Evolutionary conservation across 2,329 filamentous ascomycete genomes (phyloP).

Genomic region (Pezicula carpinea): DNA sequence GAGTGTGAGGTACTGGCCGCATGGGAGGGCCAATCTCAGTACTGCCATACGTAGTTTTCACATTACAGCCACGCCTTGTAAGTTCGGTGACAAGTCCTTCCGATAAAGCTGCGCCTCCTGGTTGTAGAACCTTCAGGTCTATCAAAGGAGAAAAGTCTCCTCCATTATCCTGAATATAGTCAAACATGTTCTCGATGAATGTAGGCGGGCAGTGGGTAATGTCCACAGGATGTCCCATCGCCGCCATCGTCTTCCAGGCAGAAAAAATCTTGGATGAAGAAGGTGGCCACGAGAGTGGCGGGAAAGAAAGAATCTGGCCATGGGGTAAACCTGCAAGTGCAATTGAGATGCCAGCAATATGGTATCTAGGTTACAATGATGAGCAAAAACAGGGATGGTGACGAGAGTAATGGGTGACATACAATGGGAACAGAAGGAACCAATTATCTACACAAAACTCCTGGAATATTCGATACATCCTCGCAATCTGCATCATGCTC

Average conservation of each 20-base stretch:
- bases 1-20: constrained; percentile 25
- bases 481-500: constrained; percentile 30
- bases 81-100: constrained; percentile 22
- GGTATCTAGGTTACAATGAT: constrained; percentile 16
- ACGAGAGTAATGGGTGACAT: constrained; percentile 2
- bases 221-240: constrained; percentile 24
- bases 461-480: constrained; percentile 29
- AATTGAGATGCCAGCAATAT: constrained; percentile 27
- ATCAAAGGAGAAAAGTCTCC: constrained; percentile 24
- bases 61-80: constrained; percentile 23
- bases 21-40: constrained; percentile 30
- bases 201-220: constrained; percentile 27
- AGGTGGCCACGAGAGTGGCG: constrained; percentile 26
- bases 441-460: constrained; percentile 28
- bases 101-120: constrained; percentile 26
- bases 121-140: constrained; percentile 27
- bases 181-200: constrained; percentile 28
- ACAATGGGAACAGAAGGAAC: constrained; percentile 30
- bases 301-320: constrained; percentile 27
- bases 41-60: constrained; percentile 30
- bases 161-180: constrained; percentile 21
- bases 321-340: constrained; percentile 28
- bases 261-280: constrained; percentile 23
- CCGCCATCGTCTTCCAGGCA: constrained; percentile 21
- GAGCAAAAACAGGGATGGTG: background rate